phyloP scores from a whole-genome alignment of 192 early-diverging fungal species.

The Backusella australiensis region DNA sequence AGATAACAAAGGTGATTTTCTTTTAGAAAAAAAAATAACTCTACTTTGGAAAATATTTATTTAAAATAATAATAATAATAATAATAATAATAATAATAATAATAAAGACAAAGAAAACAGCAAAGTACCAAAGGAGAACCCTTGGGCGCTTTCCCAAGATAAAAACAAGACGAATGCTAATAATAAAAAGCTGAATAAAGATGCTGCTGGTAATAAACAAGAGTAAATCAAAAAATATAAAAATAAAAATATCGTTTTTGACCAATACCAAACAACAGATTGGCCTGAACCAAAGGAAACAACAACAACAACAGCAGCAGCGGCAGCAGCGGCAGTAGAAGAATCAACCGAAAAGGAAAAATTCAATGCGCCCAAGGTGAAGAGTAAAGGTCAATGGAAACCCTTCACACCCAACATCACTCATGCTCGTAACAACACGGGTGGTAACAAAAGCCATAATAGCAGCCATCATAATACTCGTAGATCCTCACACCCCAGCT shows the following conservation, averaged over 20 bases:
- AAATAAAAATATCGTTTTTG: not conserved
- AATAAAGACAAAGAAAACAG: not conserved
- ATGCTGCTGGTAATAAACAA: not conserved
- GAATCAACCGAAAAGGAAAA: slow-evolving; percentile 12
- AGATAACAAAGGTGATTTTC: not conserved
- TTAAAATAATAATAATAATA: not conserved
- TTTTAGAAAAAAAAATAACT: too few relatives aligned
- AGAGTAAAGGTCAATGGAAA: slow-evolving; percentile 45
- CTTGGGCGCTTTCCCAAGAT: slow-evolving; percentile 27
- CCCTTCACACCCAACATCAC: slow-evolving; percentile 37
- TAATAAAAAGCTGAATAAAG: not conserved
- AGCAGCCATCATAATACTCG: not conserved
- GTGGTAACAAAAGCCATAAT: not conserved
- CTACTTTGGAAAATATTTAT: not conserved
- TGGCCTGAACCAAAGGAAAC: slow-evolving; percentile 37
- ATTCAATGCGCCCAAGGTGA: slow-evolving; percentile 18
- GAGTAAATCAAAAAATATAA: not conserved
- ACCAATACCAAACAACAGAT: not conserved
- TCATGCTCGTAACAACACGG: slow-evolving; percentile 7
- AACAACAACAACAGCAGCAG: not conserved
- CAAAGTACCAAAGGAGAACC: slow-evolving; percentile 9
- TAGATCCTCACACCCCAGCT: not conserved
- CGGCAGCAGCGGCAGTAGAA: not conserved
- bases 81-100: not conserved
- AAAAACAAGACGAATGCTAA: not conserved